Conservation (phyloP, 345 rosid species). For the Mallotus nudiflorus region DNA sequence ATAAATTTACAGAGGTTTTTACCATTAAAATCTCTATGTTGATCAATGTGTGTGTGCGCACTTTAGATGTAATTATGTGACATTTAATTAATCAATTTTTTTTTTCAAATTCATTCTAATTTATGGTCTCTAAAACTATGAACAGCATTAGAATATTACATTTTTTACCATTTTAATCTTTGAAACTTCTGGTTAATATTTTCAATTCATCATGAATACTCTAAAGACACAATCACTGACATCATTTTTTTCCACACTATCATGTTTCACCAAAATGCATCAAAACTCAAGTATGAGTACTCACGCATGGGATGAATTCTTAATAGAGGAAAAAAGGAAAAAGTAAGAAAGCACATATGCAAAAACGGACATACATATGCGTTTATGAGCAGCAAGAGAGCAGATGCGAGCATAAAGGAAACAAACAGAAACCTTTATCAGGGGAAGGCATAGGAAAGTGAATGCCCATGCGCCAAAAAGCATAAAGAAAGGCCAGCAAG, state of each 20-base stretch:
- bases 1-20: neutral
- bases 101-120: too few species aligned
- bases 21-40: neutral
- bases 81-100: too few species aligned
- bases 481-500: conserved; percentile 85
- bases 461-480: conserved; percentile 99
- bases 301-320: neutral
- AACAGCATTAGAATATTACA: too few species aligned
- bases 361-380: neutral
- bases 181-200: too few species aligned
- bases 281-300: neutral
- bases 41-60: too few species aligned
- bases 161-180: too few species aligned
- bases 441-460: conserved; percentile 98
- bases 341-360: neutral
- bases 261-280: neutral
- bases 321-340: neutral
- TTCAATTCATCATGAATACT: neutral
- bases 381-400: neutral
- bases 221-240: neutral
- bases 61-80: too few species aligned
- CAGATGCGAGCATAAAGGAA: conserved; percentile 6
- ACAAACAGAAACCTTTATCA: conserved; percentile 61
- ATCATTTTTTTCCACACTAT: neutral
- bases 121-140: too few species aligned